Base-by-base conservation (phyloP, 2,329 filamentous ascomycete genomes). In the Fusarium metavorans region DNA sequence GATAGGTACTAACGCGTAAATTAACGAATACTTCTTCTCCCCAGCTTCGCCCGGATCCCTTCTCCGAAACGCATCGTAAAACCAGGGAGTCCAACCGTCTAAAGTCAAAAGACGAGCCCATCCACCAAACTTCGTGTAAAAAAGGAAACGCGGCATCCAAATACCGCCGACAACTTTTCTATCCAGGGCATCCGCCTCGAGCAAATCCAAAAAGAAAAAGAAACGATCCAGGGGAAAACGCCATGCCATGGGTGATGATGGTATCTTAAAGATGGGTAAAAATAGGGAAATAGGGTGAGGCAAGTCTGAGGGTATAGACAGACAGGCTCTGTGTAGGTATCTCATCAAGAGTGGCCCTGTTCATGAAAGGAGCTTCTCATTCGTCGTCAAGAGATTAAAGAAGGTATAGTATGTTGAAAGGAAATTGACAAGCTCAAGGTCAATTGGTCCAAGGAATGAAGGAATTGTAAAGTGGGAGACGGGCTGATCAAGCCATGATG, bases 191-290 rank as follows among this genome's bases (percentile, higher is more conserved):
- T 61, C 66, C 61, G 32, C 58, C 43, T 48, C 43, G 8, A 50
- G 25, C 25, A 50, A 50, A 30, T 27, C 23, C 25, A 50, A 50
- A 30, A 32, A 30, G 41, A 48, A 50, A 37, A 37, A 18, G 7
- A 54, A 60, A 8, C 16, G 14, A 48, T 48, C 43, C 43, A 18
- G 43, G 43, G 23, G 8, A 66, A 68, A 80, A 80, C 78, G 78
- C 78, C 78, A 62, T 72, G 77, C 78, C 65, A 80, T 80, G 78
- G 72, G 70, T 75, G 61, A 66, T 80, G 63, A 66, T 80, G 78
- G 78, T 80, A 80, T 80, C 78, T 37, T 37, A 8, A 80, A 78
- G 71, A 68, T 67, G 61, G 56, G 62, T 60, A 58, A 73, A 52
- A 50, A 52, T 32, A 52, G 27, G 18, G 48, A 32, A 52, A 52